phyloP scores from a whole-genome alignment of 768 basidiomycete genomes.

The Lepiota brunneoincarnata region DNA sequence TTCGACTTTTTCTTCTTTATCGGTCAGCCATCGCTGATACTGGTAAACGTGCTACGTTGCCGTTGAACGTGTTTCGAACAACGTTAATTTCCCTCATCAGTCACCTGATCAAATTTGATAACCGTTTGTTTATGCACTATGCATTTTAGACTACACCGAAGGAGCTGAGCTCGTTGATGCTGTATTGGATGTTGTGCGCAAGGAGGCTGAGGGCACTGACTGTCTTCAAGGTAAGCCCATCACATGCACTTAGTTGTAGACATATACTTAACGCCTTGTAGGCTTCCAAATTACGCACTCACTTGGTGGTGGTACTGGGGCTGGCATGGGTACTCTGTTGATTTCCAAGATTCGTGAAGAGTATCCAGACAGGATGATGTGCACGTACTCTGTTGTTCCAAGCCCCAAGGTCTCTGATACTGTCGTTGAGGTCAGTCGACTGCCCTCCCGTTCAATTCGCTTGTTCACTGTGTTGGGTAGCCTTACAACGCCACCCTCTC shows the following conservation, averaged over 20 bases:
- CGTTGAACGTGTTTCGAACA: conserved; percentile 4
- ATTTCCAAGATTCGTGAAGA: conserved; percentile 99
- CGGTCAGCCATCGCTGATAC: background rate
- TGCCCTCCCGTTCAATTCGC: background rate
- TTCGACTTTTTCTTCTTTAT: background rate
- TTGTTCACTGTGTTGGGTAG: conserved; percentile 31
- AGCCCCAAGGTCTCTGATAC: conserved; percentile 98
- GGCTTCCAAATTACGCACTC: conserved; percentile 99
- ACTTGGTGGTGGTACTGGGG: conserved; percentile 98
- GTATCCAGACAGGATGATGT: conserved; percentile 99
- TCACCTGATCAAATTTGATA: conserved; percentile 15
- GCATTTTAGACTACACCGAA: conserved; percentile 73
- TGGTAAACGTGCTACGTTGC: conserved; percentile 22
- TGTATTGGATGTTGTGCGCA: conserved; percentile 96
- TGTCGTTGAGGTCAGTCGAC: conserved; percentile 79
- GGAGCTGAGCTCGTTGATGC: conserved; percentile 99
- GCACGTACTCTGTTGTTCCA: conserved; percentile 98
- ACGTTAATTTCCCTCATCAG: conserved; percentile 11
- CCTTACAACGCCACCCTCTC: conserved; percentile 99
- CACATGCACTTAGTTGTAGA: conserved; percentile 1
- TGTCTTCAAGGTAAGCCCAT: conserved; percentile 82
- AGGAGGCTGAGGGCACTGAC: conserved; percentile 97
- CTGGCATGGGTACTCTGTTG: conserved; percentile 98
- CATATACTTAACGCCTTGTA: conserved; percentile 28
- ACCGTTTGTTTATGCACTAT: conserved; percentile 13